Evolutionary conservation across 192 early-diverging fungal species (phyloP), one percentile per base, ranked within the genome.

Genomic region (Coemansia sp.): DNA sequence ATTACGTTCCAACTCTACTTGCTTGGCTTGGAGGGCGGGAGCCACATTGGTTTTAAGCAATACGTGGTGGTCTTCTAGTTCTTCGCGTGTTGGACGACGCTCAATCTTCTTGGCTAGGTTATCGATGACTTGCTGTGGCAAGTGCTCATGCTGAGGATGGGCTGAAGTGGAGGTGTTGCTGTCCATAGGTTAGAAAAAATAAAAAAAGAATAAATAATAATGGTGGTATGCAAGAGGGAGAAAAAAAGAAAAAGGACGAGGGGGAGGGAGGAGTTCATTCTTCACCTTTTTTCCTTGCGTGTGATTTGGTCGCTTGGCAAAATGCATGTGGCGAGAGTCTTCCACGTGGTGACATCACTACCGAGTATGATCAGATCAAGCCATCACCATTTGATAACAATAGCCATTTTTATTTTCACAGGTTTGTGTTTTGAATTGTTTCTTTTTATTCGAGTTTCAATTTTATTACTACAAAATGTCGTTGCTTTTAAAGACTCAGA

Each of bases 11-110:
- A 84, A 69, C 60, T 81, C 67, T 9, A 43, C 34, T 47, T 71
- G 56, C 30, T 47, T 68, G 7, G 71, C 72, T 45, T 84, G 83
- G 20, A 84, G 60, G 1, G 70, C 64, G 4, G 83, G 78, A 0
- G 78, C 78, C 27, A 77, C 69, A n/a, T 35, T 61, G 5, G 75
- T 65, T 15, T 71, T 80, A 66, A 84, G 84, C 37, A 91, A 76
- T n/a, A 91, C 87, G 53, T 89, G 86, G 67, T 76, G 83, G 6
- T 84, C 73, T 18, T 85, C 79, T 12, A 90, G 83, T 47, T 85
- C 83, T 20, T 79, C 73, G 18, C 69, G 71, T 5, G 78, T 76
- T 24, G 88, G 86, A 32, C 88, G 78, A 15, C 84, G 79, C 64
- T 84, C 83, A 40, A 89, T 72, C 66, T 86, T 85, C 55, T 61